Percentiles rank a stretch among this genome's conserved stretches.
Conservation (phyloP, 371 early-diverging fungal genomes). For the Chytridium lagenaria region DNA sequence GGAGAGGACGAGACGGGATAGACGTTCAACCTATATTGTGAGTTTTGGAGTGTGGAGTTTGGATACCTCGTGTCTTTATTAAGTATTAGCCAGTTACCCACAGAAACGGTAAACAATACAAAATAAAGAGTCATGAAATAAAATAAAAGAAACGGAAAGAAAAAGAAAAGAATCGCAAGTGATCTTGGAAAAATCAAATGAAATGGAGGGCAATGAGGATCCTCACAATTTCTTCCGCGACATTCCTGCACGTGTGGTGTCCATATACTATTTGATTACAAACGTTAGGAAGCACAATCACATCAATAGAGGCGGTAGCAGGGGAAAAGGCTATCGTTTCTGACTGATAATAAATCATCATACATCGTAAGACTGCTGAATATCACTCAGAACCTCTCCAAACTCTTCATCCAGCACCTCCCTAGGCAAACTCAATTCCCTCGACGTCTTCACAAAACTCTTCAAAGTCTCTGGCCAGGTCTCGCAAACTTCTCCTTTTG, state of each 20-base stretch:
- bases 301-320: no score
- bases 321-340: neutral
- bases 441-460: neutral
- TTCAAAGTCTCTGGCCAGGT: slow-evolving; percentile 37
- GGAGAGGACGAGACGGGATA: neutral
- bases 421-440: slow-evolving; percentile 21
- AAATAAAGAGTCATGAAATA: slow-evolving; percentile 5
- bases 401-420: slow-evolving; percentile 8
- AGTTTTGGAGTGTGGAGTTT: no score
- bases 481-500: slow-evolving; percentile 2
- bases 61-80: no score
- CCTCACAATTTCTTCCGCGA: slow-evolving; percentile 36
- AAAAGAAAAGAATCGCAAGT: no score
- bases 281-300: no score
- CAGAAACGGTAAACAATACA: no score
- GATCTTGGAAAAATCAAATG: no score
- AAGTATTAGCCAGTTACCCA: no score
- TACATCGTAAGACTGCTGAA: neutral
- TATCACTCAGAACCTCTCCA: neutral
- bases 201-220: no score
- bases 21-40: slow-evolving; percentile 18
- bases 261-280: no score
- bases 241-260: slow-evolving; percentile 27
- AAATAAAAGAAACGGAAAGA: no score
- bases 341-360: neutral